Conservation (phyloP, 106 monocot genomes). For the Allium fistulosum region DNA sequence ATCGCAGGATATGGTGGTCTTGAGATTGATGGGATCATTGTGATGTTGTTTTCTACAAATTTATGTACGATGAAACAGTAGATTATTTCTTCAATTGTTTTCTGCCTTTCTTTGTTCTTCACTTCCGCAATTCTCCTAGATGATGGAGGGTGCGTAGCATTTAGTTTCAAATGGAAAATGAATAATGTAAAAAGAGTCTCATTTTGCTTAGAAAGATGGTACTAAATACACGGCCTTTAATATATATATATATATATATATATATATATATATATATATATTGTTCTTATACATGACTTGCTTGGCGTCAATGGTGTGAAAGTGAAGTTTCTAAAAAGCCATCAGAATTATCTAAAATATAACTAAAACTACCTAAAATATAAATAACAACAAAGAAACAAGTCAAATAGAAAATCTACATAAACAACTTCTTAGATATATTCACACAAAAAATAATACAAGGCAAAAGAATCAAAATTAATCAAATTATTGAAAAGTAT, state of each 20-base stretch:
- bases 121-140: conserved; percentile 91
- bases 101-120: conserved; percentile 76
- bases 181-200: background rate
- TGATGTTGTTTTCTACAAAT: conserved; percentile 73
- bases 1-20: conserved; percentile 25
- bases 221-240: background rate
- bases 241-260: no score
- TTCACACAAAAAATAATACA: no score
- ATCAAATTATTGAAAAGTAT: no score
- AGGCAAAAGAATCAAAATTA: no score
- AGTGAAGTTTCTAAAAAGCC: no score
- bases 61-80: conserved; percentile 82
- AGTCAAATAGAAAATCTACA: no score
- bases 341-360: no score
- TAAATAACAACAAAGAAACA: no score
- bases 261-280: no score
- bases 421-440: no score
- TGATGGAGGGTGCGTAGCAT: background rate
- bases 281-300: background rate
- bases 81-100: conserved; percentile 72
- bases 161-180: background rate
- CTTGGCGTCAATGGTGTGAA: background rate
- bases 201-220: background rate
- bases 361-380: no score
- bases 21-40: conserved; percentile 58